phyloP scores from a whole-genome alignment of 2,329 filamentous ascomycete genomes.

The Epichloe coenophiala region DNA sequence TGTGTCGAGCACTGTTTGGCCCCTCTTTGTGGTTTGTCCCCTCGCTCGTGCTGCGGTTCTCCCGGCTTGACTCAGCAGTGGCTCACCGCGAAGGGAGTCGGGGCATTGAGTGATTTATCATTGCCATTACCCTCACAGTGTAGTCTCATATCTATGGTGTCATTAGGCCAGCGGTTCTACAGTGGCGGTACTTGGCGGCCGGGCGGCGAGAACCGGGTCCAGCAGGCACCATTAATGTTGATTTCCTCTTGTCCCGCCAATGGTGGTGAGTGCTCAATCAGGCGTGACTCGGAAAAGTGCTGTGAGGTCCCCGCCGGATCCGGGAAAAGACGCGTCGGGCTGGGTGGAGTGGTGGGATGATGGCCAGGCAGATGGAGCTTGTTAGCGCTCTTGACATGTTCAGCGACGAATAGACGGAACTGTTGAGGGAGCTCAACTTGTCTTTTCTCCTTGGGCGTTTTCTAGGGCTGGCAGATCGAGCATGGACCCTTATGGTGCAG shows the following conservation, averaged over 20 bases:
- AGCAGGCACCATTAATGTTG: conserved; percentile 1
- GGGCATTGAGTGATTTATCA: conserved; percentile 7
- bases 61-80: conserved; percentile 1
- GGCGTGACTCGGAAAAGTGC: neutral
- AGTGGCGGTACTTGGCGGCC: neutral
- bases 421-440: neutral
- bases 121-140: neutral
- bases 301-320: conserved; percentile 9
- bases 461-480: neutral
- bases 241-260: neutral
- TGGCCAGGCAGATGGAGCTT: neutral
- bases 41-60: neutral
- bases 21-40: neutral
- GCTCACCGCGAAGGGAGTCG: conserved; percentile 2
- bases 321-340: conserved; percentile 16
- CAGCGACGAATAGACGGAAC: neutral
- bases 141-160: neutral
- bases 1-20: neutral
- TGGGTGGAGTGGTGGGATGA: conserved; percentile 2
- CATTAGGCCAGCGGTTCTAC: conserved; percentile 2
- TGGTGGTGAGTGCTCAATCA: no score
- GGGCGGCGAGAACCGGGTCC: conserved; percentile 1
- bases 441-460: neutral
- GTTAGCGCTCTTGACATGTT: neutral
- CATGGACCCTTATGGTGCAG: neutral